Percentiles rank a stretch among this genome's conserved stretches.
These are phyloP conservation scores for Lumnitzera racemosa DNA, from an alignment of 345 rosid species.

Conservation along the genomic window DNA sequence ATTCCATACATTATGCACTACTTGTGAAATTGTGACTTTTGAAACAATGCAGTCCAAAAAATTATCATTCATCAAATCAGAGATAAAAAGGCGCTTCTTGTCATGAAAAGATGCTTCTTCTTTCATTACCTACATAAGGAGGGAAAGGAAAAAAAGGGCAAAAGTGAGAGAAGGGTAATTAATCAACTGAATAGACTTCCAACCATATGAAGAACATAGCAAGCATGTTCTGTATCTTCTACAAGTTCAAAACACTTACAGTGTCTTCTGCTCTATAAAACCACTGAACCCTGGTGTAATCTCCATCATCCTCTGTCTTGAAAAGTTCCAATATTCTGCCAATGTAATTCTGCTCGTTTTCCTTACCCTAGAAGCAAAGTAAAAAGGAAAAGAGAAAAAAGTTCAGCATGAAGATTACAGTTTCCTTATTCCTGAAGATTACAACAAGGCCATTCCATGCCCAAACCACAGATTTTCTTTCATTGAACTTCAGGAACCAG, in stretches of 20 bases:
- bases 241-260: conserved; percentile 31
- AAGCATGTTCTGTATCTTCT: background rate
- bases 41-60: conserved; percentile 72
- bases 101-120: conserved; percentile 57
- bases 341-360: conserved; percentile 32
- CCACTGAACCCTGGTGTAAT: conserved; percentile 90
- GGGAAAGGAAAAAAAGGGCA: conserved; percentile 9
- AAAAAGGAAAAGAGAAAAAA: conserved; percentile 2
- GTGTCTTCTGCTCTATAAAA: conserved; percentile 92
- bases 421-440: background rate
- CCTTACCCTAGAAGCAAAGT: conserved; percentile 56
- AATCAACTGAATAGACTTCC: background rate
- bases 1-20: conserved; percentile 46
- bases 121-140: conserved; percentile 51
- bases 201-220: too few relatives aligned
- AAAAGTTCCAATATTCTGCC: conserved; percentile 81
- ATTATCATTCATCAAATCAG: conserved; percentile 88
- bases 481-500: background rate
- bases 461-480: too few relatives aligned
- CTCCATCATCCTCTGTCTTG: conserved; percentile 57
- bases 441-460: too few relatives aligned
- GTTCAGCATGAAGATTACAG: conserved; percentile 1
- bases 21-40: conserved; percentile 52
- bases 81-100: conserved; percentile 72
- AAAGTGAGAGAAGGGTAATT: background rate